Evolutionary conservation across 345 rosid genomes (phyloP), one percentile per base, ranked within the genome.

Genomic region (Punica granatum): DNA sequence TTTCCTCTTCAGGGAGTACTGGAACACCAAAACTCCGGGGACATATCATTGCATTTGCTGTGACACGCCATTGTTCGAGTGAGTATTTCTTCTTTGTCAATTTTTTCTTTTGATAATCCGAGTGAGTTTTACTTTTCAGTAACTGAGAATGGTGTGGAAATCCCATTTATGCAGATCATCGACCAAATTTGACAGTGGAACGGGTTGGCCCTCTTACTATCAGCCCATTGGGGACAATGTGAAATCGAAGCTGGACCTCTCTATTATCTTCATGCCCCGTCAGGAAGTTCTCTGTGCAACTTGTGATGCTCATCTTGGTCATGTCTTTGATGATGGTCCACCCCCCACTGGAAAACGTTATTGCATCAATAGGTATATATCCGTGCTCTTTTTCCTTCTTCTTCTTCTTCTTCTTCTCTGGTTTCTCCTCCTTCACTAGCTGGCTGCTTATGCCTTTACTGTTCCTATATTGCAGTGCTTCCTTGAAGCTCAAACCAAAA

Each of bases 171-270:
- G 67, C 77, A 93, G 97, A 54, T 93, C 98, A 60, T 79, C 89
- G 1, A 87, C 98, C 35, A 93, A 93, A 80, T 93, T 88, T 53
- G 96, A 93, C n/a, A 90, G 97, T 32, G 98, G 98, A 79, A 93
- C 97, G 8, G 97, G 98, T 5, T 93, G 98, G 97, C 98, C 98
- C 21, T 88, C 97, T 26, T 90, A 84, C 76, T 87, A 86, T 75
- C 76, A 87, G 74, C 92, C 97, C 19, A 66, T 86, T 5, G 97
- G 81, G 39, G 74, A 77, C 73, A 88, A 88, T 53, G 94, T 83
- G 65, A 85, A 86, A 73, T 83, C 92, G 7, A 85, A 87, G 74
- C 67, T 85, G 68, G 98, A 90, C 77, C 78, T 82, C 36, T 90
- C 97, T 0, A 78, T 90, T 21, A 86, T 93, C 72, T 86, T 93